phyloP scores from a whole-genome alignment of 768 basidiomycete genomes.

The Lepiota venenata region DNA sequence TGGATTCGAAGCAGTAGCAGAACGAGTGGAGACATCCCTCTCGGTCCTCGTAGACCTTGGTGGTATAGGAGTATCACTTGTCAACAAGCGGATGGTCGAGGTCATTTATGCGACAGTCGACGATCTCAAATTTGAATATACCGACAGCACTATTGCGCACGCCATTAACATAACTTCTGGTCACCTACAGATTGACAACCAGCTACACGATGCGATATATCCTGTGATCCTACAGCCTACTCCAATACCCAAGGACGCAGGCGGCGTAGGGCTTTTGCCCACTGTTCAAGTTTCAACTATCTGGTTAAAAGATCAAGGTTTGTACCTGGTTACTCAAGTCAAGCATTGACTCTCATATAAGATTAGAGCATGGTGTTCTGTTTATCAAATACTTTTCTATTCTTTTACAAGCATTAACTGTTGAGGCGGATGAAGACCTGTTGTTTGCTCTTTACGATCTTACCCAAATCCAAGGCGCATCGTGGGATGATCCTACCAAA shows the following conservation, averaged over 20 bases:
- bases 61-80: slow-evolving; percentile 88
- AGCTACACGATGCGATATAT: slow-evolving; percentile 93
- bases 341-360: not conserved
- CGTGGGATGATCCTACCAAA: slow-evolving; percentile 76
- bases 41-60: slow-evolving; percentile 73
- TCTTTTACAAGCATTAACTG: slow-evolving; percentile 87
- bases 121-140: slow-evolving; percentile 80
- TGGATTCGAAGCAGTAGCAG: slow-evolving; percentile 81
- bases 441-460: slow-evolving; percentile 91
- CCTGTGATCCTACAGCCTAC: slow-evolving; percentile 95
- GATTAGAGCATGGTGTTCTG: slow-evolving; percentile 91
- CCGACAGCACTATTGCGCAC: slow-evolving; percentile 73
- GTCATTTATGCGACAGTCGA: slow-evolving; percentile 85
- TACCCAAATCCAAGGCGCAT: slow-evolving; percentile 84
- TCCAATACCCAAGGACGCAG: slow-evolving; percentile 73
- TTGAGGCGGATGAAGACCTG: slow-evolving; percentile 97
- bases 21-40: slow-evolving; percentile 66
- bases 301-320: slow-evolving; percentile 92
- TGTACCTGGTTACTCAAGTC: not conserved
- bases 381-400: slow-evolving; percentile 98
- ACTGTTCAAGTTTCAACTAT: slow-evolving; percentile 86
- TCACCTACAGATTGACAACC: slow-evolving; percentile 94
- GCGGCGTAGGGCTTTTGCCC: slow-evolving; percentile 77
- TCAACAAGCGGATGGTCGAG: slow-evolving; percentile 86
- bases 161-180: slow-evolving; percentile 78